Conservation (phyloP, 2,329 filamentous ascomycete genomes). For the Thielaviopsis musarum region DNA sequence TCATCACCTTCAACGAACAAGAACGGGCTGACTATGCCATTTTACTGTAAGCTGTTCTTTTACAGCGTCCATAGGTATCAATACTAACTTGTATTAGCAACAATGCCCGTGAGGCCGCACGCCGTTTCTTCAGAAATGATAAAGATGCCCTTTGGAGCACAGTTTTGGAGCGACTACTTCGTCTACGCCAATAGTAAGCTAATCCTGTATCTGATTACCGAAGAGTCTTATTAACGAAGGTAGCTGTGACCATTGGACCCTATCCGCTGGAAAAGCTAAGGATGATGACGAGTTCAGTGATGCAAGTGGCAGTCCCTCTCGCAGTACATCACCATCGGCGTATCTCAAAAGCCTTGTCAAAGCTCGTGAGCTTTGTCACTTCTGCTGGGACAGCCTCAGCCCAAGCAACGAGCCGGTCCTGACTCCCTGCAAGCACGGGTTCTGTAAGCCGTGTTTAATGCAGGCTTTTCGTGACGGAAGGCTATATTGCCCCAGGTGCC, state of each 20-base stretch:
- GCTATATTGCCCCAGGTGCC: conserved; percentile 73
- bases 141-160: conserved; percentile 12
- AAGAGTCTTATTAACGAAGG: conserved; percentile 15
- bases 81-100: conserved; percentile 26
- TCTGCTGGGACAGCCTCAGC: conserved; percentile 55
- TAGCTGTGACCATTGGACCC: conserved; percentile 71
- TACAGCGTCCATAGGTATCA: neutral
- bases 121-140: conserved; percentile 33
- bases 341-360: conserved; percentile 3
- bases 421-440: conserved; percentile 69
- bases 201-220: conserved; percentile 16
- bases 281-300: conserved; percentile 18
- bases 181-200: conserved; percentile 55
- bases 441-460: conserved; percentile 54
- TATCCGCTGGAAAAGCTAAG: conserved; percentile 55
- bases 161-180: conserved; percentile 67
- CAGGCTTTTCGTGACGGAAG: conserved; percentile 46
- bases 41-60: conserved; percentile 36
- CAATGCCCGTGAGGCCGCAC: conserved; percentile 41
- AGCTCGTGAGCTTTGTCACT: conserved; percentile 63
- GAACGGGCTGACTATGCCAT: conserved; percentile 66
- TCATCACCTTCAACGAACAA: conserved; percentile 53
- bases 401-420: conserved; percentile 53
- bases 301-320: neutral
- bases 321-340: neutral